Conservation (phyloP, 345 rosid genomes). For the Salix purpurea region DNA sequence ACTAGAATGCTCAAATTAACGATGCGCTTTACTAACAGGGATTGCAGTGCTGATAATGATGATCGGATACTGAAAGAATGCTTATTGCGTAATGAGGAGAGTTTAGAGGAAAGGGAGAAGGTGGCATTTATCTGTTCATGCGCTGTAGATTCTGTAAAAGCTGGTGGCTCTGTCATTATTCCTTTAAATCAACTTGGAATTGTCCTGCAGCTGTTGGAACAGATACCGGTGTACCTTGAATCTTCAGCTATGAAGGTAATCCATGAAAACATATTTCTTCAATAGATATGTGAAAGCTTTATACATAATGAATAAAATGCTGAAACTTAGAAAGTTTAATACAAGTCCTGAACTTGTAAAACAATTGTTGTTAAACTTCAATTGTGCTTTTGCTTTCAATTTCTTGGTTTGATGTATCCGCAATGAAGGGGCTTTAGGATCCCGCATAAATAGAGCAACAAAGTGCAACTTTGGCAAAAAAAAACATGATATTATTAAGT, state of each 20-base stretch:
- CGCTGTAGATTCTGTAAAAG: constrained; percentile 51
- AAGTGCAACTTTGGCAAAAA: background rate
- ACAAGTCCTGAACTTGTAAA: background rate
- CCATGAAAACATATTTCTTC: background rate
- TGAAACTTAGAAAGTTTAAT: background rate
- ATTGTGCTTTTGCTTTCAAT: background rate
- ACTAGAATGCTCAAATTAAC: constrained; percentile 6
- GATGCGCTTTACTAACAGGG: background rate
- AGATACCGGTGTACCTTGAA: constrained; percentile 44
- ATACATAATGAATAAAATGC: background rate
- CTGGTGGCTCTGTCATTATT: constrained; percentile 77
- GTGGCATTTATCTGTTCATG: constrained; percentile 64
- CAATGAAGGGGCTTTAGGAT: background rate
- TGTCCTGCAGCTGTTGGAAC: constrained; percentile 63
- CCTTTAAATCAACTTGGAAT: constrained; percentile 53
- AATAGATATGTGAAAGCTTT: background rate
- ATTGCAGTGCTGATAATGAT: constrained; percentile 28
- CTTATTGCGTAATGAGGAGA: constrained; percentile 39
- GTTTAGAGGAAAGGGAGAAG: constrained; percentile 59
- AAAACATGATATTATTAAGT: too few species aligned
- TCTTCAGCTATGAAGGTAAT: constrained; percentile 48
- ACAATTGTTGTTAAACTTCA: background rate
- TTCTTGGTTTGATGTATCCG: background rate
- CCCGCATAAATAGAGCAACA: too few species aligned
- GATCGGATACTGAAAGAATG: constrained; percentile 32